phyloP scores from a whole-genome alignment of 75 land plant genomes.

The Isoetes taiwanensis region DNA sequence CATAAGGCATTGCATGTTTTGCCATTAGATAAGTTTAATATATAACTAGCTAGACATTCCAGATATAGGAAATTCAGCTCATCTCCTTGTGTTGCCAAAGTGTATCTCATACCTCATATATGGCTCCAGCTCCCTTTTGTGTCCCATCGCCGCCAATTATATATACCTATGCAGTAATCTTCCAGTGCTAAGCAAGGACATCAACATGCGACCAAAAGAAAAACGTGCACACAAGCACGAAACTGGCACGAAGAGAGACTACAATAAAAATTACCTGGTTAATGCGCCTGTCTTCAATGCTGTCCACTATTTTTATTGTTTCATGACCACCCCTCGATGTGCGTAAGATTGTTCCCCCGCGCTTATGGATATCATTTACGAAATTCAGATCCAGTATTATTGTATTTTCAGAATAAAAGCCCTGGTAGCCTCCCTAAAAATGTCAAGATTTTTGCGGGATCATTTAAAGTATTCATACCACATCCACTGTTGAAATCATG shows the following conservation, averaged over 20 bases:
- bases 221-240: too few species aligned
- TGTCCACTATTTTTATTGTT: constrained; percentile 71
- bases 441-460: too few species aligned
- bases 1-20: too few species aligned
- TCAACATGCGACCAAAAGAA: not conserved
- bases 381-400: constrained; percentile 47
- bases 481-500: too few species aligned
- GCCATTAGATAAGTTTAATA: too few species aligned
- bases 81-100: not conserved
- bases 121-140: constrained; percentile 75
- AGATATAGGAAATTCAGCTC: not conserved
- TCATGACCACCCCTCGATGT: constrained; percentile 91
- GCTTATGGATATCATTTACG: constrained; percentile 88
- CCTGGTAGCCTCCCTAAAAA: constrained; percentile 74
- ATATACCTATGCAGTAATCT: constrained; percentile 44
- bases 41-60: constrained; percentile 1
- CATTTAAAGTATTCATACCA: too few species aligned
- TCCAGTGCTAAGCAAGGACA: not conserved
- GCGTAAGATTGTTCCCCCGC: constrained; percentile 89
- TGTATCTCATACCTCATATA: constrained; percentile 45
- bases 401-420: constrained; percentile 83
- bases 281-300: constrained; percentile 84
- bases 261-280: constrained; percentile 48
- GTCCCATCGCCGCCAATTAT: constrained; percentile 97
- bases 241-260: not conserved